phyloP scores from a whole-genome alignment of 495 filamentous ascomycete species.

The Mycothermus thermophilus region DNA sequence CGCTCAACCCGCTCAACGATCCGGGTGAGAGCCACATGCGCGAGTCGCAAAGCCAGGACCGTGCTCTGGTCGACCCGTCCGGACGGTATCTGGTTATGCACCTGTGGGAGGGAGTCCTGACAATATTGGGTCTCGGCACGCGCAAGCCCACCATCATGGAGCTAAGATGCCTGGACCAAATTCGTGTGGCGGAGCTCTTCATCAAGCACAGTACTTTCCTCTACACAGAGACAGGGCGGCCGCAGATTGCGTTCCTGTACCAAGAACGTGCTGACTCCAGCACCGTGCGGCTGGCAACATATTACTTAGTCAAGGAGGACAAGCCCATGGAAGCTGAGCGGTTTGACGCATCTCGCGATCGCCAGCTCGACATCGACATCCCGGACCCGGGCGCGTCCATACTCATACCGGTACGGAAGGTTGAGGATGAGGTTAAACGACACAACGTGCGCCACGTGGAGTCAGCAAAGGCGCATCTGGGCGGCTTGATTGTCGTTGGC shows the following conservation, averaged over 20 bases:
- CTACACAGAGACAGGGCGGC: conserved; percentile 54
- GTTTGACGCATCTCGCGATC: conserved; percentile 33
- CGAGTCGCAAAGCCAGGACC: conserved; percentile 59
- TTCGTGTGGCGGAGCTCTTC: conserved; percentile 74
- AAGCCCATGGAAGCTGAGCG: conserved; percentile 28
- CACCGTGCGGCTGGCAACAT: conserved; percentile 44
- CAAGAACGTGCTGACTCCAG: conserved; percentile 55
- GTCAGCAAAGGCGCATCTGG: conserved; percentile 35
- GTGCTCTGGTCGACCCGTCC: conserved; percentile 70
- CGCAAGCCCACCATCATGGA: conserved; percentile 40
- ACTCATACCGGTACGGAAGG: conserved; percentile 65
- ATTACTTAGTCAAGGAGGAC: conserved; percentile 40
- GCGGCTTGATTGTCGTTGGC: conserved; percentile 69
- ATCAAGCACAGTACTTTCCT: conserved; percentile 73
- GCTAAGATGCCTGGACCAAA: conserved; percentile 54
- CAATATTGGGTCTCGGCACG: conserved; percentile 44
- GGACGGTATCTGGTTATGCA: conserved; percentile 72
- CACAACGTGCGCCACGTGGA: conserved; percentile 37
- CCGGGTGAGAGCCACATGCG: conserved; percentile 66
- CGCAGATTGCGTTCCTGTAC: conserved; percentile 73
- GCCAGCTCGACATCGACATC: conserved; percentile 41
- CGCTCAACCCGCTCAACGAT: conserved; percentile 52
- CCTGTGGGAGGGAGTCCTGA: conserved; percentile 78
- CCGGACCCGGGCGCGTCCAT: conserved; percentile 62
- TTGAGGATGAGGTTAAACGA: conserved; percentile 34